phyloP scores from a whole-genome alignment of 805 yeast genomes.

The Saitoella complicata region DNA sequence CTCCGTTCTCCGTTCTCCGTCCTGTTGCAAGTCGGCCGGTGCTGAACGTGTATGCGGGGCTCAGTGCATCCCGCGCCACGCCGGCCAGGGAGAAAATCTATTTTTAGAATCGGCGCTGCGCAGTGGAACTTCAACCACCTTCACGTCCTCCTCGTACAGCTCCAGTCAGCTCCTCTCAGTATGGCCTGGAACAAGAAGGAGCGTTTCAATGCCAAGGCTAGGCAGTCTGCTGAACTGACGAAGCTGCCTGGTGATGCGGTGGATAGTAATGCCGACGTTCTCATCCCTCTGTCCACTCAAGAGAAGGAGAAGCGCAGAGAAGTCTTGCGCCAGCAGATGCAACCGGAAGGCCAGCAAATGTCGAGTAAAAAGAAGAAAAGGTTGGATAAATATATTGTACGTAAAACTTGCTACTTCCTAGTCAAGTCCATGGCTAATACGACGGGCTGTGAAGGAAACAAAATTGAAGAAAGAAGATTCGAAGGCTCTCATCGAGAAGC shows the following conservation, averaged over 20 bases:
- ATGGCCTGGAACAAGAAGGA: slow-evolving; percentile 3
- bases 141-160: too few relatives aligned
- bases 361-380: slow-evolving; percentile 58
- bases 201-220: slow-evolving; percentile 6
- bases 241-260: slow-evolving; percentile 11
- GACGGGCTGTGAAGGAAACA: slow-evolving; percentile 33
- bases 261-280: slow-evolving; percentile 44
- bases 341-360: slow-evolving; percentile 51
- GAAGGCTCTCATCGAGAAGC: slow-evolving; percentile 54
- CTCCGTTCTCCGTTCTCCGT: too few relatives aligned
- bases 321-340: slow-evolving; percentile 40
- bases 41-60: too few relatives aligned
- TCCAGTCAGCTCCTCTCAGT: too few relatives aligned
- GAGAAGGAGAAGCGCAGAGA: slow-evolving; percentile 54
- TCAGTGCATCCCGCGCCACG: too few relatives aligned
- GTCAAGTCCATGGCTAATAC: background rate
- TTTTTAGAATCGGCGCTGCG: too few relatives aligned
- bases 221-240: slow-evolving; percentile 8
- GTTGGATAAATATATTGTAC: slow-evolving; percentile 65
- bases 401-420: slow-evolving; percentile 11
- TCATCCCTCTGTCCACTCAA: slow-evolving; percentile 44
- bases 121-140: too few relatives aligned
- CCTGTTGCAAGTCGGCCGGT: too few relatives aligned
- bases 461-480: slow-evolving; percentile 81
- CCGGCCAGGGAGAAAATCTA: too few relatives aligned